Evolutionary conservation across 805 yeast species (phyloP).

Genomic region (Sugiyamaella chiloensis): DNA sequence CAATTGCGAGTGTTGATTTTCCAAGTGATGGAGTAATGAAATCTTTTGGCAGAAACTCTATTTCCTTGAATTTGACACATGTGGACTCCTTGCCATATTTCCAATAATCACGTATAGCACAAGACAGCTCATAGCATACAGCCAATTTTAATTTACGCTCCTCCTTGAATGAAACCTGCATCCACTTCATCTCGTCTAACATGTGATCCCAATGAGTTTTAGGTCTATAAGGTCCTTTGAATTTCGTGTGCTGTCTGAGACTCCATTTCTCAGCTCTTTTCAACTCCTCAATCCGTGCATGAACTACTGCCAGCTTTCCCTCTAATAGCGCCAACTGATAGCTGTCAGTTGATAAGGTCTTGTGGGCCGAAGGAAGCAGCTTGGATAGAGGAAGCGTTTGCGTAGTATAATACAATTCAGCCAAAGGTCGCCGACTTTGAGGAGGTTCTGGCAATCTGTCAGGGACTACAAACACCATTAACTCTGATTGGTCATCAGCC

Average conservation of each 20-base stretch:
- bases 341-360: constrained; percentile 77
- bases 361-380: constrained; percentile 79
- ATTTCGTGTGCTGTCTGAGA: constrained; percentile 74
- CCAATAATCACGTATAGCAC: constrained; percentile 77
- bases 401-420: constrained; percentile 82
- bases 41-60: constrained; percentile 1
- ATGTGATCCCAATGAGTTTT: constrained; percentile 69
- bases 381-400: constrained; percentile 84
- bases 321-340: constrained; percentile 83
- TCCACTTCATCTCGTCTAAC: constrained; percentile 78
- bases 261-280: constrained; percentile 89
- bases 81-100: constrained; percentile 59
- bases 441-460: constrained; percentile 37
- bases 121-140: constrained; percentile 65
- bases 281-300: constrained; percentile 87
- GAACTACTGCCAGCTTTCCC: constrained; percentile 85
- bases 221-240: constrained; percentile 57
- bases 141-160: constrained; percentile 66
- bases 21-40: neutral
- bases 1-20: constrained; percentile 8
- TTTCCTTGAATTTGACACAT: constrained; percentile 52
- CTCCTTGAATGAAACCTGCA: constrained; percentile 74
- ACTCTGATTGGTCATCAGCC: constrained; percentile 21
- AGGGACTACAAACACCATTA: constrained; percentile 32
- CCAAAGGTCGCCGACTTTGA: constrained; percentile 46